Evolutionary conservation across 768 basidiomycete species (phyloP), one percentile per base, ranked within the genome.

Genomic region (Leccinum imitatum): DNA sequence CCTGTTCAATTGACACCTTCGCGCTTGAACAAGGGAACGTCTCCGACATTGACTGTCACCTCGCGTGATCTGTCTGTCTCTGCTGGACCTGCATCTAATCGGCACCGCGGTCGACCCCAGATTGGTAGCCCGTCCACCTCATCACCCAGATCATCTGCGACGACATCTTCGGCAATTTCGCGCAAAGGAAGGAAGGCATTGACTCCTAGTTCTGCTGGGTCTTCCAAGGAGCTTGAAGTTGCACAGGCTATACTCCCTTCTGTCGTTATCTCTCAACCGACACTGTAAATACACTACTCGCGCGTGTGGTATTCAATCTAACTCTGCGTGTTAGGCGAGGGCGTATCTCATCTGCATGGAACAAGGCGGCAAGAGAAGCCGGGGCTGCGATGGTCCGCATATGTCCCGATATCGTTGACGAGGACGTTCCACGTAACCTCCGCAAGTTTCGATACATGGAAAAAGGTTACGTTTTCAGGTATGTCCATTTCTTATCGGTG

Each of bases 361-460:
- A 65, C 31, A 65, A 60, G 53, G 66, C 66, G 10, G 70, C 70
- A 23, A 63, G 30, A 50, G 59, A 64, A 10, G 68, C 56, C 2
- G 65, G 59, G 56, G 77, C 79, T 7, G 73, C 74, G 15, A 55
- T 62, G 5, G 63, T 80, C 25, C 70, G 65, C 15, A 73, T 80
- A 58, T 72, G 72, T 15, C 69, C 72, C 33, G 61, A 69, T 17
- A 67, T 80, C n/a, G 71, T 67, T 59, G 71, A 66, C 31, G 74
- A 71, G 39, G 73, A 77, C 11, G 64, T 80, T 4, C 86, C 85
- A 0, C 69, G 63, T 3, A 65, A 83, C n/a, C 67, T 75, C 5
- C 61, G 71, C 0, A 66, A 66, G 15, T 88, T 89, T 55, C 56
- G 59, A 57, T 89, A 87, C 65, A 61, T 85, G 13, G 87, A 89